Evolutionary conservation across 192 early-diverging fungal species (phyloP).

Genomic region (Coemansia sp.): DNA sequence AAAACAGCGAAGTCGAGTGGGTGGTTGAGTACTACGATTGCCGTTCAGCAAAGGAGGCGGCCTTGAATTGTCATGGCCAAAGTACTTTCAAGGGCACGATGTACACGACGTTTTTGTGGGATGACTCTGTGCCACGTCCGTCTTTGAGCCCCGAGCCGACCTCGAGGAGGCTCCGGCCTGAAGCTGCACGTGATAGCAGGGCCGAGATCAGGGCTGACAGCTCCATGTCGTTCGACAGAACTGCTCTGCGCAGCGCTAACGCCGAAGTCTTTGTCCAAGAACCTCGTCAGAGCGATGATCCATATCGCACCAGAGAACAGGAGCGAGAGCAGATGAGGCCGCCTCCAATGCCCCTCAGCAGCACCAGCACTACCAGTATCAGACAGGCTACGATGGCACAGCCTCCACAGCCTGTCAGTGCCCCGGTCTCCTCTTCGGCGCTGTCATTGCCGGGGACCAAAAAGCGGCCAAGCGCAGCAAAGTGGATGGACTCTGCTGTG

Average conservation of each 20-base stretch:
- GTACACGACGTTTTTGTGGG: slow-evolving; percentile 43
- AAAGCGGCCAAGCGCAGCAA: slow-evolving; percentile 1
- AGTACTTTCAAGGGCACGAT: slow-evolving; percentile 16
- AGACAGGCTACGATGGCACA: background rate
- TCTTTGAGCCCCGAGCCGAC: background rate
- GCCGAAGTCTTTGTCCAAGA: background rate
- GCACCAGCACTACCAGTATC: background rate
- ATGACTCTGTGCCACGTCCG: slow-evolving; percentile 13
- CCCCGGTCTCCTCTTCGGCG: background rate
- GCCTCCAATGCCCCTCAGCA: background rate
- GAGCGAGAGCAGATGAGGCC: background rate
- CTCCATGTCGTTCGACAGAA: background rate
- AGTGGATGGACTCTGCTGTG: slow-evolving; percentile 5
- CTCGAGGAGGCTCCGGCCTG: background rate
- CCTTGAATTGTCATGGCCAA: slow-evolving; percentile 11
- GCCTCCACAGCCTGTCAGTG: background rate
- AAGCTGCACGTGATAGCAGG: background rate
- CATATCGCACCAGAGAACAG: background rate
- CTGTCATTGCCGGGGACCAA: background rate
- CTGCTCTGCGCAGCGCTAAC: background rate
- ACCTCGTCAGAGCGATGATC: background rate
- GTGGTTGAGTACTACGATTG: slow-evolving; percentile 45
- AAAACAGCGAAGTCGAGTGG: slow-evolving; percentile 22
- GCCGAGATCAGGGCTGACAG: background rate
- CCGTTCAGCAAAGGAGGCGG: slow-evolving; percentile 26